A percentile compares a stretch with the other conserved stretches of the same genome.
These are phyloP conservation scores for Lasiosphaeriaceae sp. DNA, from an alignment of 495 filamentous ascomycete genomes.

Conservation along the genomic window DNA sequence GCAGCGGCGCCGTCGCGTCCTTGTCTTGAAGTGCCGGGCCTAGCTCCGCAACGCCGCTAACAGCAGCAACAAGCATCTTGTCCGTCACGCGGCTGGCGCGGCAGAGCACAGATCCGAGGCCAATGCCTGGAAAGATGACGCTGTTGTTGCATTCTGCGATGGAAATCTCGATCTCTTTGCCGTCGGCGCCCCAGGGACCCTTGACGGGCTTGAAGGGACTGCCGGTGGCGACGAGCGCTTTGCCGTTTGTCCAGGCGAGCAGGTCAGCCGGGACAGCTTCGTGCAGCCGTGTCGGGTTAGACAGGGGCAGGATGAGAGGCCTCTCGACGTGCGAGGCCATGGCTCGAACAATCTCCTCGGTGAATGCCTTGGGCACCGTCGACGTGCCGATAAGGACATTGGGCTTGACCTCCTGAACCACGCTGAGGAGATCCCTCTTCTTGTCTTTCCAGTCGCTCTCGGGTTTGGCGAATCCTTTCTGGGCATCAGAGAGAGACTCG, in stretches of 20 bases:
- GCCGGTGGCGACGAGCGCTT: conserved; percentile 79
- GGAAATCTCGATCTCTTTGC: conserved; percentile 54
- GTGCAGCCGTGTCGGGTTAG: conserved; percentile 81
- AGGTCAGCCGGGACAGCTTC: conserved; percentile 80
- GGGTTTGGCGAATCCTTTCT: conserved; percentile 62
- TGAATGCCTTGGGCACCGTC: conserved; percentile 77
- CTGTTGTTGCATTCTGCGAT: conserved; percentile 91
- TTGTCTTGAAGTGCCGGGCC: conserved; percentile 57
- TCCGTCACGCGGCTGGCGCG: conserved; percentile 61
- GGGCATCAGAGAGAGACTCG: conserved; percentile 55
- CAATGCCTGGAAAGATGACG: conserved; percentile 82
- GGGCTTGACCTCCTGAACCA: conserved; percentile 70
- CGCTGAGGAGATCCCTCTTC: conserved; percentile 55
- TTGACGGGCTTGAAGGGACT: conserved; percentile 77
- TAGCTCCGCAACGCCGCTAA: conserved; percentile 64
- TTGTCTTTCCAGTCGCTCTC: conserved; percentile 61
- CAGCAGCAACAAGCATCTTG: conserved; percentile 78
- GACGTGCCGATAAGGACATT: conserved; percentile 83
- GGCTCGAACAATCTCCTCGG: conserved; percentile 64
- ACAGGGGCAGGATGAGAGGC: conserved; percentile 80
- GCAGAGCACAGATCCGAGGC: conserved; percentile 70
- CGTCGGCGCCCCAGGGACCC: conserved; percentile 51
- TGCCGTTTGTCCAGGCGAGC: conserved; percentile 71
- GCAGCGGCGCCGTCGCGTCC: conserved; percentile 47
- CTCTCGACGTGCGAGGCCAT: conserved; percentile 76